Conservation (phyloP, 441 rosid species). For the Euphorbia celastroides region DNA sequence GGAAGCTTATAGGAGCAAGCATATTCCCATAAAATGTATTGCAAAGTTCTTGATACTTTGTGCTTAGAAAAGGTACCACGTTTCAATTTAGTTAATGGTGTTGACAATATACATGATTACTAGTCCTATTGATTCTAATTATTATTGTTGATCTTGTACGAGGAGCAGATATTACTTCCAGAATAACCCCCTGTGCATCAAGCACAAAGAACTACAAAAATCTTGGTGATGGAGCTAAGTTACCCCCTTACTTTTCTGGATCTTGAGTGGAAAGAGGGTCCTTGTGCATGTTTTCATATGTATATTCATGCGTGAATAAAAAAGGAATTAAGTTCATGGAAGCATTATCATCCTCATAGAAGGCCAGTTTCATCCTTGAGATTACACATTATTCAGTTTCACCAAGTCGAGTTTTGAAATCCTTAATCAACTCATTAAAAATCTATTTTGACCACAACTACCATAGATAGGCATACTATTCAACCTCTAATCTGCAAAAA, state of each 20-base stretch:
- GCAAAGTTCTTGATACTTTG: not conserved
- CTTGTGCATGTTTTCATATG: too few relatives aligned
- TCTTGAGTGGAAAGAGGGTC: too few relatives aligned
- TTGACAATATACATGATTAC: not conserved
- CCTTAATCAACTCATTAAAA: not conserved
- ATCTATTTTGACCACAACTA: not conserved
- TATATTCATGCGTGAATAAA: too few relatives aligned
- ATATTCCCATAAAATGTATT: not conserved
- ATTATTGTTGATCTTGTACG: not conserved
- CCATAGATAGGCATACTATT: not conserved
- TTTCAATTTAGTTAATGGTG: not conserved
- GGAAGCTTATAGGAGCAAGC: not conserved
- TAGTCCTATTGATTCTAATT: not conserved
- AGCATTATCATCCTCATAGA: not conserved
- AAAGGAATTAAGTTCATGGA: not conserved
- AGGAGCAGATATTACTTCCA: too few relatives aligned
- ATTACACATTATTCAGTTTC: not conserved
- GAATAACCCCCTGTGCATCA: too few relatives aligned
- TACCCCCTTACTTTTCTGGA: too few relatives aligned
- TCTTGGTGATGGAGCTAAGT: too few relatives aligned
- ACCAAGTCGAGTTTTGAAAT: not conserved
- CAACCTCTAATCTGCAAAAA: not conserved
- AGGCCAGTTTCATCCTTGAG: not conserved
- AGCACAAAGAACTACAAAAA: too few relatives aligned
- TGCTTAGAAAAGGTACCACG: not conserved